phyloP scores from a whole-genome alignment of 106 monocot species.

The Chionographis japonica region DNA sequence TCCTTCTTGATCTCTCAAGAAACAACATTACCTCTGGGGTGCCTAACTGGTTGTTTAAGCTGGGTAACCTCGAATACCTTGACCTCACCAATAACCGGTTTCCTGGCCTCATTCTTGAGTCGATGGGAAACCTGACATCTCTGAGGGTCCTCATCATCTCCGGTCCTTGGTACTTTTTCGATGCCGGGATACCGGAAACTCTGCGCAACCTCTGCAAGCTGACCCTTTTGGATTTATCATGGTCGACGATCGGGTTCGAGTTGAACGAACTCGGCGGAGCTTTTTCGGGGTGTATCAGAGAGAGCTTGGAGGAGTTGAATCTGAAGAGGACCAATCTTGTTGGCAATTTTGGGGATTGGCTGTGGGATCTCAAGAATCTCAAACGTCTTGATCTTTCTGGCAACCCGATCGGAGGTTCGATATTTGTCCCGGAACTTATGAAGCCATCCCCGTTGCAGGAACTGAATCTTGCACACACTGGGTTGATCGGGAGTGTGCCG shows the following conservation, averaged over 20 bases:
- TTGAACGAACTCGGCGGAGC: neutral
- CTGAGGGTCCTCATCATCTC: too few species aligned
- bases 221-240: too few species aligned
- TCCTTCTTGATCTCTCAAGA: neutral
- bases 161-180: too few species aligned
- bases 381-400: neutral
- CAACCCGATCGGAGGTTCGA: neutral
- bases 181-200: too few species aligned
- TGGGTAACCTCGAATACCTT: neutral
- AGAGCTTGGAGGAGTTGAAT: neutral
- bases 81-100: neutral
- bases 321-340: neutral
- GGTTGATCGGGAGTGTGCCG: conserved; percentile 4
- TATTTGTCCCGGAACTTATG: neutral
- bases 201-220: too few species aligned
- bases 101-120: neutral
- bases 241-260: too few species aligned
- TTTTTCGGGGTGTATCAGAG: neutral
- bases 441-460: neutral
- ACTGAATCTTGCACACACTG: conserved; percentile 3
- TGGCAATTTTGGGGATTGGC: neutral
- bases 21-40: neutral
- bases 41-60: neutral
- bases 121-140: neutral
- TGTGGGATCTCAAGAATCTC: neutral